Conservation (phyloP, 306 rosid species). For the Lathyrus aphaca region DNA sequence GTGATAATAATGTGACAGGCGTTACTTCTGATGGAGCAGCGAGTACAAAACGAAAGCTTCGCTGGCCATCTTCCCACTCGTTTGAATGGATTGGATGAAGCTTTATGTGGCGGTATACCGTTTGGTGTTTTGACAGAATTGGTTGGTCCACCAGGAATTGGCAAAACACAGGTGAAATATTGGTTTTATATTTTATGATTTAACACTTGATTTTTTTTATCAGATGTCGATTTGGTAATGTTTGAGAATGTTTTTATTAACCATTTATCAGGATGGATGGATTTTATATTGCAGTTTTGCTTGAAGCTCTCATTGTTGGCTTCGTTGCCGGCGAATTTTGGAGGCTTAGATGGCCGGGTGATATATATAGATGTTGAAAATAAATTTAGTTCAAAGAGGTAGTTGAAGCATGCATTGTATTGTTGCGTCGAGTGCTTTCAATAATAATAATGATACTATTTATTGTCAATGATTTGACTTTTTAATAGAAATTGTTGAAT, state of each 20-base stretch:
- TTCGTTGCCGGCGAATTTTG: constrained; percentile 63
- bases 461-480: constrained; percentile 21
- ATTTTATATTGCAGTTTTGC: constrained; percentile 67
- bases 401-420: constrained; percentile 17
- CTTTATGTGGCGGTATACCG: constrained; percentile 87
- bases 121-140: constrained; percentile 93
- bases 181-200: constrained; percentile 10
- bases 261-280: constrained; percentile 25
- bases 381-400: constrained; percentile 91
- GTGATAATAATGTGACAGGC: constrained; percentile 53
- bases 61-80: constrained; percentile 85
- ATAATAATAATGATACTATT: constrained; percentile 23
- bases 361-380: constrained; percentile 86
- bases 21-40: constrained; percentile 67
- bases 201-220: background rate
- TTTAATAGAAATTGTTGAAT: background rate
- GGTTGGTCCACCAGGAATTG: constrained; percentile 96
- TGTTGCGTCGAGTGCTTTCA: constrained; percentile 13
- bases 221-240: constrained; percentile 11
- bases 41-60: constrained; percentile 61
- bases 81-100: constrained; percentile 84
- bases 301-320: constrained; percentile 89
- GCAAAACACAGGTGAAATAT: constrained; percentile 76
- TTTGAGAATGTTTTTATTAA: constrained; percentile 22
- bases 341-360: constrained; percentile 85